Percentiles rank a stretch among this genome's conserved stretches.
Conservation (phyloP, 1,284 basidiomycete species). For the Heterobasidion annosum region DNA sequence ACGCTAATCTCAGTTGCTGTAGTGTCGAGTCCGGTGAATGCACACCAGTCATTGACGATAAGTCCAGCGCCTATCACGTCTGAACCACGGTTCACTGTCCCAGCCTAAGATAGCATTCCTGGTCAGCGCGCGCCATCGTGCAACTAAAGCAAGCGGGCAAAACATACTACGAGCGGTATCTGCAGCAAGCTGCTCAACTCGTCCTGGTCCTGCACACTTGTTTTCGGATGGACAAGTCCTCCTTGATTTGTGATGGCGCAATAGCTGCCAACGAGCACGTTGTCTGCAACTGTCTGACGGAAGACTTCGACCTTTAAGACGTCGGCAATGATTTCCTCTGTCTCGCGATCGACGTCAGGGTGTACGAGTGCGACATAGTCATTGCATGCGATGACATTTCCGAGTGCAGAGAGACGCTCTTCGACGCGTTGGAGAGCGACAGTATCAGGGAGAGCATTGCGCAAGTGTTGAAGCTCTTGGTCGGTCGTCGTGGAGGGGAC, state of each 20-base stretch:
- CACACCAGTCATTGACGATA: conserved; percentile 99
- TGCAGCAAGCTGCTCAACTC: conserved; percentile 94
- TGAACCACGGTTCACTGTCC: conserved; percentile 96
- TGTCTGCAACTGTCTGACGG: conserved; percentile 93
- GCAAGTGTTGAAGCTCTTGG: conserved; percentile 95
- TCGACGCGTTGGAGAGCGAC: conserved; percentile 95
- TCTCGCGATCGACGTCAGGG: conserved; percentile 97
- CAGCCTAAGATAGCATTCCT: conserved; percentile 55
- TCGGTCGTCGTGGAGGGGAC: conserved; percentile 95
- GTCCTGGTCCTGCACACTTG: conserved; percentile 95
- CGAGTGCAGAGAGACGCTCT: conserved; percentile 91
- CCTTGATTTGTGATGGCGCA: conserved; percentile 95
- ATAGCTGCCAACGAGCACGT: conserved; percentile 95
- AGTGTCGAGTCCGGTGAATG: conserved; percentile 93
- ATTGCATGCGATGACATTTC: conserved; percentile 98
- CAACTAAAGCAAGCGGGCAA: conserved; percentile 24
- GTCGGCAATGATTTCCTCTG: conserved; percentile 99
- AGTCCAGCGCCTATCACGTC: conserved; percentile 97
- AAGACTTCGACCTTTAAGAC: conserved; percentile 99
- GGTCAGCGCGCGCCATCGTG: conserved; percentile 4
- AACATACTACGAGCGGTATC: conserved; percentile 68
- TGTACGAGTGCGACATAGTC: conserved; percentile 97
- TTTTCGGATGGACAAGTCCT: conserved; percentile 95
- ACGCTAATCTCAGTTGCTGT: conserved; percentile 98
- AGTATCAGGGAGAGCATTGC: conserved; percentile 90